phyloP scores from a whole-genome alignment of 1,139 yeast species.

The Yamadazyma aaseri region DNA sequence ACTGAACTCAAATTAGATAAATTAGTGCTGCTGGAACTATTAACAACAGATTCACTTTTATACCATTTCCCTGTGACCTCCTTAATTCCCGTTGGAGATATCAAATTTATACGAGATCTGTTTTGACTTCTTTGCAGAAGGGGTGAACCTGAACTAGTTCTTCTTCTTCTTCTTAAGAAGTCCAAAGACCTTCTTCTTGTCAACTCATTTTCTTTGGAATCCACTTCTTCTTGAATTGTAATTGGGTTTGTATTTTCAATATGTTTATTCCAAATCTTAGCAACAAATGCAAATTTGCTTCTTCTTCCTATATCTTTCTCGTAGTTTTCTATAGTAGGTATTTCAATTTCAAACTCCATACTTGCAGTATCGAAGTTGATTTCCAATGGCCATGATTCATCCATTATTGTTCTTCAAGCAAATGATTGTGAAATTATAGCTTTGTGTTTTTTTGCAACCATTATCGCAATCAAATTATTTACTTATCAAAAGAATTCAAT shows the following conservation, averaged over 20 bases:
- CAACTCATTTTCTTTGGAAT: background rate
- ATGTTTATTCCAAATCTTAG: constrained; percentile 2
- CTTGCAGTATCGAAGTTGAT: constrained; percentile 10
- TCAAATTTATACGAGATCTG: background rate
- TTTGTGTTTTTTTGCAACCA: too few relatives aligned
- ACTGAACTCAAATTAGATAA: background rate
- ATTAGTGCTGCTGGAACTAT: background rate
- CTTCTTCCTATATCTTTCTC: background rate
- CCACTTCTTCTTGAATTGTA: background rate
- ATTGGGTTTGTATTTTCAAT: background rate
- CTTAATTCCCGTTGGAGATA: background rate
- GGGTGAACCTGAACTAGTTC: background rate
- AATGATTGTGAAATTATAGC: too few relatives aligned
- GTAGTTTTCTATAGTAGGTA: background rate
- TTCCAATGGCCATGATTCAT: background rate
- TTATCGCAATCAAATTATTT: background rate
- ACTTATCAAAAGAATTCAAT: background rate
- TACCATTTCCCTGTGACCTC: background rate
- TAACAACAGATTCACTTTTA: background rate
- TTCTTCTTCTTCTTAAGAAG: constrained; percentile 1
- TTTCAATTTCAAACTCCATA: constrained; percentile 6
- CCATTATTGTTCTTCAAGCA: constrained; percentile 2
- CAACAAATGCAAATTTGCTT: background rate
- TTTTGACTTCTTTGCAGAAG: background rate
- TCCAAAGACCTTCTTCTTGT: constrained; percentile 4